Conservation (phyloP, 192 early-diverging fungal genomes). For the Coemansia sp. region DNA sequence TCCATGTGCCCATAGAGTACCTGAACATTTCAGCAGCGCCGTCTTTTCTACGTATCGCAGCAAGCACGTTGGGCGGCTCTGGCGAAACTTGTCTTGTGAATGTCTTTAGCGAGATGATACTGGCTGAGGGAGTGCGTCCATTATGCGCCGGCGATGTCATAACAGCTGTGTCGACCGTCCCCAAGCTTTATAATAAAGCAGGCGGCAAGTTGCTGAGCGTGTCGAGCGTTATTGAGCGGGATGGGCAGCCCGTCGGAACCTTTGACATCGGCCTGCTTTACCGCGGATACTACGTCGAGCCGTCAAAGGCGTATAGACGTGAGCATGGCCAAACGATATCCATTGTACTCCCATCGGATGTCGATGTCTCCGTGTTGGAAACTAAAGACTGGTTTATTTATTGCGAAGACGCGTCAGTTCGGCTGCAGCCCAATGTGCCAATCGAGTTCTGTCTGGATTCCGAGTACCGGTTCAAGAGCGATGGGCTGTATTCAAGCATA, state of each 20-base stretch:
- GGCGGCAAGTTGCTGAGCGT: background rate
- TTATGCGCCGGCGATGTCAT: background rate
- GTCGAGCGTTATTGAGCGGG: background rate
- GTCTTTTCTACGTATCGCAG: background rate
- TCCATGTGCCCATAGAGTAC: background rate
- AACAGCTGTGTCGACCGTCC: background rate
- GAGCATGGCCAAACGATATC: slow-evolving; percentile 63
- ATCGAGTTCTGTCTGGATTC: slow-evolving; percentile 84
- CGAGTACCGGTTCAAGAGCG: slow-evolving; percentile 58
- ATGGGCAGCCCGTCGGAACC: background rate
- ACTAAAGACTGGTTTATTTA: slow-evolving; percentile 80
- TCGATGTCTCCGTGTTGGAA: slow-evolving; percentile 77
- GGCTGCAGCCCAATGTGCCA: slow-evolving; percentile 51
- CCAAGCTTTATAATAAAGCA: background rate
- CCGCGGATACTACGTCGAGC: slow-evolving; percentile 74
- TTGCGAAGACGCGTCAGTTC: background rate
- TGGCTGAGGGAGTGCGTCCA: background rate
- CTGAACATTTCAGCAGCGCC: background rate
- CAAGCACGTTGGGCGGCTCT: background rate
- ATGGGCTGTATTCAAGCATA: slow-evolving; percentile 62
- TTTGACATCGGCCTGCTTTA: slow-evolving; percentile 75
- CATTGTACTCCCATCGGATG: slow-evolving; percentile 61
- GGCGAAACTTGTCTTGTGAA: background rate
- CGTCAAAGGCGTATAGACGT: slow-evolving; percentile 70
- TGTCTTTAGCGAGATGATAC: background rate